Percentiles rank a stretch among this genome's conserved stretches.
Conservation (phyloP, 2,329 filamentous ascomycete genomes). For the Penicillium sp. region DNA sequence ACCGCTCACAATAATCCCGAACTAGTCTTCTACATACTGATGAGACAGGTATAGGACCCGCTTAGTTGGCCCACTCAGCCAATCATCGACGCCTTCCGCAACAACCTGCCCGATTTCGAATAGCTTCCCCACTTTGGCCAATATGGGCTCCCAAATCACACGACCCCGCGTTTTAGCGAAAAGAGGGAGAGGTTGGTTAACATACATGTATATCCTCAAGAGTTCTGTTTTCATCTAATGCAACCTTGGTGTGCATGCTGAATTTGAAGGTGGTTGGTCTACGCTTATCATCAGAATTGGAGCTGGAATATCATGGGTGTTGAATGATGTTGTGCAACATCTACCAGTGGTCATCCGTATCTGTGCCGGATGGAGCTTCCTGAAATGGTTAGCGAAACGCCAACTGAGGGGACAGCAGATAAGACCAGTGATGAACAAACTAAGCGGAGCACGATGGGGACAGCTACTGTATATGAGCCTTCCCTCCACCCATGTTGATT, state of each 20-base stretch:
- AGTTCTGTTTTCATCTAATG: background rate
- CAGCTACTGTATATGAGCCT: conserved; percentile 32
- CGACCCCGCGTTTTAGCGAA: conserved; percentile 16
- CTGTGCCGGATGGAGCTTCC: conserved; percentile 34
- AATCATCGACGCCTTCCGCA: conserved; percentile 19
- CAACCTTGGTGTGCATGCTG: background rate
- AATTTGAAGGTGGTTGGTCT: background rate
- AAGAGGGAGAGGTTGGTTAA: conserved; percentile 8
- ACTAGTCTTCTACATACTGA: conserved; percentile 1
- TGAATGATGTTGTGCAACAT: conserved; percentile 8
- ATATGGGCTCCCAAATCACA: conserved; percentile 9
- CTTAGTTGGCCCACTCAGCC: conserved; percentile 5
- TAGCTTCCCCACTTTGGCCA: conserved; percentile 25
- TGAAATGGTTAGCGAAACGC: conserved; percentile 26
- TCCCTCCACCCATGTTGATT: conserved; percentile 6
- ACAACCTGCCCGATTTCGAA: conserved; percentile 26
- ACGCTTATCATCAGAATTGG: conserved; percentile 9
- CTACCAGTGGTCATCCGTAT: background rate
- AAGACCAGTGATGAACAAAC: conserved; percentile 21
- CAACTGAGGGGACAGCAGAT: conserved; percentile 12
- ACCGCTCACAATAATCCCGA: background rate
- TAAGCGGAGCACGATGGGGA: conserved; percentile 16
- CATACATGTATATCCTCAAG: background rate
- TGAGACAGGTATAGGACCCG: conserved; percentile 16
- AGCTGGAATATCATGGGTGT: background rate